phyloP scores from a whole-genome alignment of 371 early-diverging fungal species.

The Mucor indicus region DNA sequence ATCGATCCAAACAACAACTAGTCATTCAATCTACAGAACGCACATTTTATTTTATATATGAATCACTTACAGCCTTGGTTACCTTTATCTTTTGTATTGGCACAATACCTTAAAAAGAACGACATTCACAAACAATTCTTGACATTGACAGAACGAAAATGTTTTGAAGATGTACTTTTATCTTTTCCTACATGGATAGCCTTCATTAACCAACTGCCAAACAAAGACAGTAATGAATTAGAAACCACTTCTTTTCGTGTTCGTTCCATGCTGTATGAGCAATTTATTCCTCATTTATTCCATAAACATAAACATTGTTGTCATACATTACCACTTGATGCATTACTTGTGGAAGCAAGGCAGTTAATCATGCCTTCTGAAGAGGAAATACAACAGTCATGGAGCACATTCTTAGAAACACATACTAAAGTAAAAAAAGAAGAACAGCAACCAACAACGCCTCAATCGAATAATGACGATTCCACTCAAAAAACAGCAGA shows the following conservation, averaged over 20 bases:
- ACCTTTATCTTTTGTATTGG: constrained; percentile 24
- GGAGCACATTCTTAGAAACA: constrained; percentile 7
- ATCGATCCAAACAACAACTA: too few relatives aligned
- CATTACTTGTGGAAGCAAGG: constrained; percentile 8
- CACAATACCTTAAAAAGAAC: constrained; percentile 23
- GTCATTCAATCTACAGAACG: neutral
- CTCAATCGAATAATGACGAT: too few relatives aligned
- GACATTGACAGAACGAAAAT: constrained; percentile 26
- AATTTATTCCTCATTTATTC: constrained; percentile 57
- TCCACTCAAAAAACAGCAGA: neutral
- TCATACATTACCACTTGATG: constrained; percentile 9
- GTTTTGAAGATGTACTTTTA: constrained; percentile 40
- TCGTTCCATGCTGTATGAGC: constrained; percentile 73
- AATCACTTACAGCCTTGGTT: constrained; percentile 11
- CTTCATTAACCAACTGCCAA: constrained; percentile 37
- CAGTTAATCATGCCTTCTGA: constrained; percentile 1
- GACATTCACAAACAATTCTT: constrained; percentile 24
- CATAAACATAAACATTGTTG: constrained; percentile 37
- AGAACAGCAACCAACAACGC: neutral
- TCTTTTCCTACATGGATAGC: constrained; percentile 45
- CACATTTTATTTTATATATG: neutral
- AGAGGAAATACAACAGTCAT: constrained; percentile 17
- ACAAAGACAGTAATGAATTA: constrained; percentile 3
- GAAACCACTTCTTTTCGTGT: constrained; percentile 55
- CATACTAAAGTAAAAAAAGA: constrained; percentile 6